Percentiles rank a stretch among this genome's conserved stretches.
Evolutionary conservation across 345 rosid species (phyloP).

Genomic region (Bruguiera parviflora): DNA sequence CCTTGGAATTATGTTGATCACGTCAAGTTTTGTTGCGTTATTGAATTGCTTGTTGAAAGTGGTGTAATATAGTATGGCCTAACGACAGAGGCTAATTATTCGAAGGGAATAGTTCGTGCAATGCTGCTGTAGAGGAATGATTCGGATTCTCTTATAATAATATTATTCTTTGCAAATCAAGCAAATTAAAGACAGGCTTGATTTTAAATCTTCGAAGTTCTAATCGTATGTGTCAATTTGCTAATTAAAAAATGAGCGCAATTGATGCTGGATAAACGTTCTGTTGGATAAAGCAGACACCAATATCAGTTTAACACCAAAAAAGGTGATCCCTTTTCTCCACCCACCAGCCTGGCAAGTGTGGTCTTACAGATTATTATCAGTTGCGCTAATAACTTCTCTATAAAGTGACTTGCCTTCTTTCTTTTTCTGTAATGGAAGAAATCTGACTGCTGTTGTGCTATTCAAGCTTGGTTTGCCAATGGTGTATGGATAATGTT

Average conservation of each 20-base stretch:
- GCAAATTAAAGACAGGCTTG: background rate
- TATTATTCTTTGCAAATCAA: background rate
- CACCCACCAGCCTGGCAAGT: background rate
- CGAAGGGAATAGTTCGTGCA: too few relatives aligned
- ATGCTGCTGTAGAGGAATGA: too few relatives aligned
- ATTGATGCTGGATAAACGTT: background rate
- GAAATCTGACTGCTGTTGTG: too few relatives aligned
- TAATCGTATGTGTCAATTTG: background rate
- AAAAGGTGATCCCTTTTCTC: background rate
- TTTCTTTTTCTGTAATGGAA: too few relatives aligned
- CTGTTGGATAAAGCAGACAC: background rate
- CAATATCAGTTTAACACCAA: background rate
- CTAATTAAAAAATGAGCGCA: background rate
- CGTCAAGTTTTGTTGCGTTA: constrained; percentile 7
- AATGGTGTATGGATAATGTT: too few relatives aligned
- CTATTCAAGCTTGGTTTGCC: too few relatives aligned
- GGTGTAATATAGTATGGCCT: background rate
- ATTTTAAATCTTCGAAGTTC: background rate
- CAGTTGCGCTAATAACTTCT: too few relatives aligned
- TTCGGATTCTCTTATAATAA: too few relatives aligned
- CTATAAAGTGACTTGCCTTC: too few relatives aligned
- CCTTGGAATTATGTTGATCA: constrained; percentile 5
- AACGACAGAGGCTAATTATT: background rate
- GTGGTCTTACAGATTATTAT: too few relatives aligned
- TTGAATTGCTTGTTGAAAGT: background rate